Evolutionary conservation across 768 basidiomycete genomes (phyloP).

Genomic region (Collybiopsis luxurians): DNA sequence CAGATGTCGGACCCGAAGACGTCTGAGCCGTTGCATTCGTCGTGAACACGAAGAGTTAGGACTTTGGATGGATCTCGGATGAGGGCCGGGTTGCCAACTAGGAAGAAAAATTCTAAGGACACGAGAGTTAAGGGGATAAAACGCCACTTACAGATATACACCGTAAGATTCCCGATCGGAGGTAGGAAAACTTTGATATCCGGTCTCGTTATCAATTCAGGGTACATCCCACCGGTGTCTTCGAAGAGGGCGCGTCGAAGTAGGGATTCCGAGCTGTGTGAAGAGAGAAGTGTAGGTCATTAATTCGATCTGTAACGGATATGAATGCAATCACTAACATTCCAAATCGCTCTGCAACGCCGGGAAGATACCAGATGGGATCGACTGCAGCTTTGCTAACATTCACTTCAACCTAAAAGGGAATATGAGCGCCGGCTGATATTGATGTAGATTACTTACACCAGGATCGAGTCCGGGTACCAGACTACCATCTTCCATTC

Average conservation of each 20-base stretch:
- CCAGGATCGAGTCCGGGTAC: constrained; percentile 61
- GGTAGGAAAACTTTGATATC: constrained; percentile 96
- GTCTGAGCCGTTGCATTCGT: constrained; percentile 61
- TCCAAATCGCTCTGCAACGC: constrained; percentile 90
- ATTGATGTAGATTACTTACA: too few relatives aligned
- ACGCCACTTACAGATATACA: constrained; percentile 74
- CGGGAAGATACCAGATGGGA: constrained; percentile 94
- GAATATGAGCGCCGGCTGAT: too few relatives aligned
- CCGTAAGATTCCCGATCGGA: constrained; percentile 88
- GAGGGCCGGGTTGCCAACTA: constrained; percentile 83
- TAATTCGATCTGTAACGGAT: not conserved
- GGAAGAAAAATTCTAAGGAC: not conserved
- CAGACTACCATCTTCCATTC: constrained; percentile 59
- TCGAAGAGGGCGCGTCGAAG: constrained; percentile 93
- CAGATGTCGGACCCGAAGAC: constrained; percentile 85
- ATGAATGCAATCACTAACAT: too few relatives aligned
- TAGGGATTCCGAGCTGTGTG: constrained; percentile 68
- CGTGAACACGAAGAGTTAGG: constrained; percentile 86
- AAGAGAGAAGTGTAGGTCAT: not conserved
- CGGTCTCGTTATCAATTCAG: constrained; percentile 91
- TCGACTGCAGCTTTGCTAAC: constrained; percentile 95
- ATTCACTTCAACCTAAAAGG: constrained; percentile 56
- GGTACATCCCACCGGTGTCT: constrained; percentile 95
- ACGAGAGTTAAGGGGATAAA: not conserved
- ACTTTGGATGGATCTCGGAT: constrained; percentile 75